phyloP scores from a whole-genome alignment of 2,329 filamentous ascomycete species.

The Zasmidium angulare region DNA sequence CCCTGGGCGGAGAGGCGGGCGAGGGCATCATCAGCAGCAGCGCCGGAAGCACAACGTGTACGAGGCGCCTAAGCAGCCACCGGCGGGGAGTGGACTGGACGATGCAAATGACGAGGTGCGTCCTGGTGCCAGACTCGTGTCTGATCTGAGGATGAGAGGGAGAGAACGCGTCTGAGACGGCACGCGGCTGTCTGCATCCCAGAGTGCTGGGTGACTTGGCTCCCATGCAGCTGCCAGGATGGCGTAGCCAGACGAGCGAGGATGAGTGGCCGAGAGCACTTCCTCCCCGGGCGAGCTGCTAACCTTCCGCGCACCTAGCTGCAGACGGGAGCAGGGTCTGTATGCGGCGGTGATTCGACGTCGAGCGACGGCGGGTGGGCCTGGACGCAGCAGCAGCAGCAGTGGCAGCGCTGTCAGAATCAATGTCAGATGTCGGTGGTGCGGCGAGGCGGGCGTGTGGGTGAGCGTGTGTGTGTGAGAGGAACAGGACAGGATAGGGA shows the following conservation, averaged over 20 bases:
- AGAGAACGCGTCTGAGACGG: slow-evolving; percentile 4
- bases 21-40: not conserved
- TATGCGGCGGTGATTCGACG: slow-evolving; percentile 20
- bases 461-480: too few relatives aligned
- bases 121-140: slow-evolving; percentile 4
- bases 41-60: not conserved
- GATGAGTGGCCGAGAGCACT: slow-evolving; percentile 18
- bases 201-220: slow-evolving; percentile 3
- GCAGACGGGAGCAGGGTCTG: slow-evolving; percentile 12
- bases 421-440: not conserved
- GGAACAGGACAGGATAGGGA: too few relatives aligned
- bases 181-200: slow-evolving; percentile 10
- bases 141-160: too few relatives aligned
- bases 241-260: slow-evolving; percentile 12
- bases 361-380: slow-evolving; percentile 16
- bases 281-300: slow-evolving; percentile 5
- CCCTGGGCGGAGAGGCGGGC: slow-evolving; percentile 3
- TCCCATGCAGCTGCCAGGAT: slow-evolving; percentile 13
- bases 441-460: too few relatives aligned
- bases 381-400: slow-evolving; percentile 8
- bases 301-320: slow-evolving; percentile 20
- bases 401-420: too few relatives aligned
- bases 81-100: slow-evolving; percentile 4
- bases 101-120: slow-evolving; percentile 14
- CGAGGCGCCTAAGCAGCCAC: slow-evolving; percentile 15